Conservation (phyloP, 495 filamentous ascomycete species). For the Hyaloscypha bicolor region DNA sequence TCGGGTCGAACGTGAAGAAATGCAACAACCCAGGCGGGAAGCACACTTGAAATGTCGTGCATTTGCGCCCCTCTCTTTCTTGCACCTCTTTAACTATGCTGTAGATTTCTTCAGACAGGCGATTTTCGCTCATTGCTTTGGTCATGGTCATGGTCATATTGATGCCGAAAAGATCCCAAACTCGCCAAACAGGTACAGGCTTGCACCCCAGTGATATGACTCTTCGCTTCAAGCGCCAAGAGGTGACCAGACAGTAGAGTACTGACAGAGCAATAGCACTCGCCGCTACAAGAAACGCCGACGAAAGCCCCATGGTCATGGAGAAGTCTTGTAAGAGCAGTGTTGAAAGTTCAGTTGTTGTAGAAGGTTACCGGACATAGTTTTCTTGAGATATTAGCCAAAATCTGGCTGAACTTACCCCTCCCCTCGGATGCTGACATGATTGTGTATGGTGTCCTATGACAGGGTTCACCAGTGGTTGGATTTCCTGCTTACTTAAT, state of each 20-base stretch:
- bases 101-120: neutral
- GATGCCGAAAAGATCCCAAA: conserved; percentile 1
- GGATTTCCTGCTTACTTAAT: neutral
- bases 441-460: neutral
- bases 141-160: neutral
- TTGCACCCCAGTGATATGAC: neutral
- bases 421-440: neutral
- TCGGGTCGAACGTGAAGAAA: conserved; percentile 2
- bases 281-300: neutral
- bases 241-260: neutral
- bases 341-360: neutral
- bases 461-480: neutral
- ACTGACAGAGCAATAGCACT: neutral
- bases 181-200: conserved; percentile 2
- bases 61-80: conserved; percentile 3
- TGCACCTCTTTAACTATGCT: neutral
- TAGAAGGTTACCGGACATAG: neutral
- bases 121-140: neutral
- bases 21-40: neutral
- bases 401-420: neutral
- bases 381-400: neutral
- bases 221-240: neutral
- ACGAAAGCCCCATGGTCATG: neutral
- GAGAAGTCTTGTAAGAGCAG: neutral
- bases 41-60: neutral